Conservation (phyloP, 2,329 filamentous ascomycete species). For the Penicillium sp. region DNA sequence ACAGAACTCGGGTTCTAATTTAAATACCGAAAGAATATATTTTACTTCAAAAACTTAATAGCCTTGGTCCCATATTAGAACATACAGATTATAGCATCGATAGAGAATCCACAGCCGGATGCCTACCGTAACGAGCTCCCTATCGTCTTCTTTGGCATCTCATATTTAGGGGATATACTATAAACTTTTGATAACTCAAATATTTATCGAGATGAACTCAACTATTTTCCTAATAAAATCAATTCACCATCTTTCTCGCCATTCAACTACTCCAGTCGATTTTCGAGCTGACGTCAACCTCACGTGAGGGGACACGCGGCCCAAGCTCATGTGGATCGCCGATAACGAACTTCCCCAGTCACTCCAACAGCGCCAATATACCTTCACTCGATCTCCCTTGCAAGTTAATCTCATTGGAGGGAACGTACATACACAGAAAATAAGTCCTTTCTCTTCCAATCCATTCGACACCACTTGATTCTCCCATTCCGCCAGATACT, state of each 20-base stretch:
- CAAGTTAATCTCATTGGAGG: not conserved
- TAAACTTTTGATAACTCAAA: too few relatives aligned
- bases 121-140: too few relatives aligned
- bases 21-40: too few relatives aligned
- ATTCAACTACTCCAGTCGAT: not conserved
- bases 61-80: too few relatives aligned
- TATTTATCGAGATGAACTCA: too few relatives aligned
- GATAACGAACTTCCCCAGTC: conserved; percentile 17
- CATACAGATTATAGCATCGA: too few relatives aligned
- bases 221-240: too few relatives aligned
- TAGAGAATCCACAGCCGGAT: too few relatives aligned
- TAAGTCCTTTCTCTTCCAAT: not conserved
- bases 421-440: not conserved
- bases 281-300: conserved; percentile 18
- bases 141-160: too few relatives aligned
- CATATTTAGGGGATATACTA: too few relatives aligned
- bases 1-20: too few relatives aligned
- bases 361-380: conserved; percentile 8
- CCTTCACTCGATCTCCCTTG: not conserved
- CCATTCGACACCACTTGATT: not conserved
- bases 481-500: not conserved
- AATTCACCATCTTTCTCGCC: not conserved
- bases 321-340: conserved; percentile 20
- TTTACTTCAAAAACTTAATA: too few relatives aligned
- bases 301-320: conserved; percentile 27